Evolutionary conservation across 306 rosid genomes (phyloP).

Genomic region (Fragaria ananassa): DNA sequence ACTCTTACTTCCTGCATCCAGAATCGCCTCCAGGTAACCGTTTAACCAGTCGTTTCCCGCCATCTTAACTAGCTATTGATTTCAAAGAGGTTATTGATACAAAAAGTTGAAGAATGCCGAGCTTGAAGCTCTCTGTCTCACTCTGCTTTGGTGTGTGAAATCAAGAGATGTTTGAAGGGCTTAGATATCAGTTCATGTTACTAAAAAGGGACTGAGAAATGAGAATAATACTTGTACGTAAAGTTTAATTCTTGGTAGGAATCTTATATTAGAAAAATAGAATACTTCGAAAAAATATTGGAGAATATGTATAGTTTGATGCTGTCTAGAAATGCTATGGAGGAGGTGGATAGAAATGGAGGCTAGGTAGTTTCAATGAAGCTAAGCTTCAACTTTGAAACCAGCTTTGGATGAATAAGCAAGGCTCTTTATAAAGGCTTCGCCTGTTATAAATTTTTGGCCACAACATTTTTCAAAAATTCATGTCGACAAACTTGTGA

Average conservation of each 20-base stretch:
- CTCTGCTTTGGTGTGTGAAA: not conserved
- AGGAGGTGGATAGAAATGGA: constrained; percentile 7
- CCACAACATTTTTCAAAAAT: not conserved
- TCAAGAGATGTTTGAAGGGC: not conserved
- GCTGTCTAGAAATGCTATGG: not conserved
- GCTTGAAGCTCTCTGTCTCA: not conserved
- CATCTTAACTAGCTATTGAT: constrained; percentile 19
- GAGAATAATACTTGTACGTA: not conserved
- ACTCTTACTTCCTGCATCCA: constrained; percentile 54
- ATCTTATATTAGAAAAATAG: not conserved
- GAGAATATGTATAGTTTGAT: constrained; percentile 8
- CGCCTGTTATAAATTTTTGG: not conserved
- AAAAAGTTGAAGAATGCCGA: not conserved
- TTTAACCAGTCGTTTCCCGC: constrained; percentile 73
- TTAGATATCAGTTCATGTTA: not conserved
- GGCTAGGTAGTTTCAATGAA: constrained; percentile 1
- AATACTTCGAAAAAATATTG: not conserved
- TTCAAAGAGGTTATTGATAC: not conserved
- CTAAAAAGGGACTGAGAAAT: constrained; percentile 5
- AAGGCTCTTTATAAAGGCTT: constrained; percentile 30
- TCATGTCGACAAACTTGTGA: constrained; percentile 21
- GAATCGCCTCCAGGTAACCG: constrained; percentile 74
- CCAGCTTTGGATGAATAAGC: constrained; percentile 17
- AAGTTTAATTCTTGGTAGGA: constrained; percentile 14
- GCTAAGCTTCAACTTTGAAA: constrained; percentile 20